Percentiles rank a stretch among this genome's conserved stretches.
These are phyloP conservation scores for Gamsiella multidivaricata DNA, from an alignment of 192 early-diverging fungal genomes.

Conservation along the genomic window DNA sequence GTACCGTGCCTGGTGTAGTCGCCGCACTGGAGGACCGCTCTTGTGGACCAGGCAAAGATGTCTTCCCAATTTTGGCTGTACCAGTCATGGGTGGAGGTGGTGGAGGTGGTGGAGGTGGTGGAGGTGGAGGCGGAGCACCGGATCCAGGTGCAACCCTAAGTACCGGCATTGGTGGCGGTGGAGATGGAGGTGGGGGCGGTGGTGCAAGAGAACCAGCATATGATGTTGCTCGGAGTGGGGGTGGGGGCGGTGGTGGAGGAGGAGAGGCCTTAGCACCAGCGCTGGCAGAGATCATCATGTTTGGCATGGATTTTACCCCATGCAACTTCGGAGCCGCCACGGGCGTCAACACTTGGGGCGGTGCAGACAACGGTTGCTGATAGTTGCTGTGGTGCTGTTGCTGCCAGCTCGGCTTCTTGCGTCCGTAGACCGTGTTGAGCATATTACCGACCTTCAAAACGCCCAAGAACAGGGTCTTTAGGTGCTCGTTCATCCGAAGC, in stretches of 20 bases:
- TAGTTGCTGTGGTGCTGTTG: constrained; percentile 21
- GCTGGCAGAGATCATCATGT: not conserved
- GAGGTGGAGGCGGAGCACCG: constrained; percentile 10
- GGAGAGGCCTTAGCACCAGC: not conserved
- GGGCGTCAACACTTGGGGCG: not conserved
- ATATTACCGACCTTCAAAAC: constrained; percentile 50
- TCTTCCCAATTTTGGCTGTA: not conserved
- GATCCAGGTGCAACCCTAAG: not conserved
- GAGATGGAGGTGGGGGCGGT: constrained; percentile 10
- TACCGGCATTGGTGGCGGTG: not conserved
- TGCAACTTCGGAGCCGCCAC: constrained; percentile 1
- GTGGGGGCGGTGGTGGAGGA: constrained; percentile 28
- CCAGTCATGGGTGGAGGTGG: not conserved
- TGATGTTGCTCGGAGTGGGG: not conserved
- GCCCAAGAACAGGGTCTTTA: constrained; percentile 39
- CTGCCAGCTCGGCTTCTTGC: constrained; percentile 41
- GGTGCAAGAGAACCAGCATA: constrained; percentile 3
- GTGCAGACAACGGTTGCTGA: not conserved
- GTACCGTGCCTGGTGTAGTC: not conserved
- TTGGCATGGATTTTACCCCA: constrained; percentile 23
- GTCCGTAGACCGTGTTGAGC: constrained; percentile 45
- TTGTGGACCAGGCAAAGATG: not conserved
- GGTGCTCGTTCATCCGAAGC: constrained; percentile 32
- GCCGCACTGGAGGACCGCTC: not conserved
- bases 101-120: constrained; percentile 12